Evolutionary conservation across 495 filamentous ascomycete species (phyloP).

Genomic region (Chaetomium cochliodes): DNA sequence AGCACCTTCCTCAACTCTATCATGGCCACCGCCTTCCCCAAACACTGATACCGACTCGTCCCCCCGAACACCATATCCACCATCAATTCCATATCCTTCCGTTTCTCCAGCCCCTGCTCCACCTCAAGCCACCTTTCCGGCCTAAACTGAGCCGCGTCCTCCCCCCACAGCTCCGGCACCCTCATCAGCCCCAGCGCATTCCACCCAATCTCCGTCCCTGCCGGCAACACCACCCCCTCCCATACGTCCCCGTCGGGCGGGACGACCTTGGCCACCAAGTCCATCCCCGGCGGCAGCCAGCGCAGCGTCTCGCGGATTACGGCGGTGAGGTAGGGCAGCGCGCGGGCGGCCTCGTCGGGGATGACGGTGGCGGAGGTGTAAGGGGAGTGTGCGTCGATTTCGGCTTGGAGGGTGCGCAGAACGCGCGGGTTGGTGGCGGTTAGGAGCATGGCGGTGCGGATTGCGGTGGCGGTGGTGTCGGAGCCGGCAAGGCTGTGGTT

Average conservation of each 20-base stretch:
- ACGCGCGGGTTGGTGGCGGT: conserved; percentile 34
- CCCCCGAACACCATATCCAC: conserved; percentile 32
- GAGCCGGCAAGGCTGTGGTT: conserved; percentile 38
- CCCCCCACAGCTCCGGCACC: conserved; percentile 27
- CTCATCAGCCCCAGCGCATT: conserved; percentile 38
- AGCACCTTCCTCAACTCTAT: conserved; percentile 32
- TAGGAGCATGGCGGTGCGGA: conserved; percentile 54
- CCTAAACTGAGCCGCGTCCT: conserved; percentile 43
- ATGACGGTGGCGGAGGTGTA: conserved; percentile 29
- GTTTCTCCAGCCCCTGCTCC: conserved; percentile 23
- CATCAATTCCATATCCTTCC: conserved; percentile 37
- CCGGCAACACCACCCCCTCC: conserved; percentile 49
- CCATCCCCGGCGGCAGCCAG: conserved; percentile 22
- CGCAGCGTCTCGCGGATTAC: conserved; percentile 47
- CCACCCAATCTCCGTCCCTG: conserved; percentile 34
- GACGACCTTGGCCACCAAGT: neutral
- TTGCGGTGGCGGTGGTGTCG: conserved; percentile 59
- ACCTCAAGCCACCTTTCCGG: conserved; percentile 53
- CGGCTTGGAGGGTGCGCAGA: conserved; percentile 54
- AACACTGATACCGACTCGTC: conserved; percentile 32
- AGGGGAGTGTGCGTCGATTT: conserved; percentile 46
- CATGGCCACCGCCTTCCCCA: conserved; percentile 28
- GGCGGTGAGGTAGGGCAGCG: conserved; percentile 47
- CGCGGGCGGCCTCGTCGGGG: conserved; percentile 38
- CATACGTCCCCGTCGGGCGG: conserved; percentile 4